phyloP scores from a whole-genome alignment of 768 basidiomycete genomes.

The Rhodotorula babjevae region DNA sequence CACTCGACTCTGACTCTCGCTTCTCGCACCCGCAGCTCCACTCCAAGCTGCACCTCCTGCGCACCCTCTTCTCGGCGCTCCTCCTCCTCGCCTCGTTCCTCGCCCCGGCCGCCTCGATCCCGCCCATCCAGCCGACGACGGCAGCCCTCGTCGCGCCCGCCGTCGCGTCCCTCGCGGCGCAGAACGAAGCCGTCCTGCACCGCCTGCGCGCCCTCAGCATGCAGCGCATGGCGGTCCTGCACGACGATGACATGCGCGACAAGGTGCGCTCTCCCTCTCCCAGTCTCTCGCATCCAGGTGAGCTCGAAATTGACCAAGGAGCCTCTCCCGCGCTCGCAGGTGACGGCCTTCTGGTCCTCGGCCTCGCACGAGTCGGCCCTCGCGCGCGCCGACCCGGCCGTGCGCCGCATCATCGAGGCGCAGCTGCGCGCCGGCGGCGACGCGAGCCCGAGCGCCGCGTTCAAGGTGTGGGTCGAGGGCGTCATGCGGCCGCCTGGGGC shows the following conservation, averaged over 20 bases:
- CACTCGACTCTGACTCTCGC: not conserved
- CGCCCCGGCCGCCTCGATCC: not conserved
- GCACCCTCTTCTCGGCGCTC: conserved; percentile 1
- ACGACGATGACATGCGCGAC: not conserved
- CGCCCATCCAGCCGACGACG: not conserved
- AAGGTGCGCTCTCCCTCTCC: not conserved
- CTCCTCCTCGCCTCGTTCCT: conserved; percentile 6
- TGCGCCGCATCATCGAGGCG: not conserved
- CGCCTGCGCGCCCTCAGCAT: conserved; percentile 12
- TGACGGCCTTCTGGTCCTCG: not conserved
- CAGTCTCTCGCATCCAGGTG: too few relatives aligned
- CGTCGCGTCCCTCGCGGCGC: not conserved
- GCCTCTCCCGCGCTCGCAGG: too few relatives aligned
- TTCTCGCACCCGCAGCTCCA: conserved; percentile 6
- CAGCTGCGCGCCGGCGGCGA: not conserved
- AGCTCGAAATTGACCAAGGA: too few relatives aligned
- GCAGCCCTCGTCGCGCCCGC: conserved; percentile 1
- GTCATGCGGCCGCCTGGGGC: not conserved
- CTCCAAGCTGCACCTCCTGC: conserved; percentile 10
- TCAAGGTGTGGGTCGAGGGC: not conserved
- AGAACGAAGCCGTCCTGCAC: conserved; percentile 11
- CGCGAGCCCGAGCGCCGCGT: not conserved
- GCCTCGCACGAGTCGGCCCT: conserved; percentile 1
- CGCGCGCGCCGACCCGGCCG: not conserved
- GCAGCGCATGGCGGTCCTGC: conserved; percentile 16